phyloP scores from a whole-genome alignment of 306 rosid species.

The Cucumis sativus region Cucumber_9930_V3 NC_026655.2:2216501-2217000 shows the following conservation, averaged over 20 bases:
- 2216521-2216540: constrained; percentile 71
- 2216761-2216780: constrained; percentile 83
- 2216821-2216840: constrained; percentile 86
- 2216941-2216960: constrained; percentile 13
- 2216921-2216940: neutral
- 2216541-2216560: constrained; percentile 52
- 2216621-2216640: constrained; percentile 52
- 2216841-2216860: constrained; percentile 92
- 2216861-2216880: constrained; percentile 85
- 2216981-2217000: constrained; percentile 61
- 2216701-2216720: constrained; percentile 65
- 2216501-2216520: constrained; percentile 72
- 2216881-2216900: constrained; percentile 12
- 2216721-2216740: constrained; percentile 55
- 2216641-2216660: constrained; percentile 66
- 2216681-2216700: constrained; percentile 82
- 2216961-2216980: constrained; percentile 63
- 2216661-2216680: constrained; percentile 67
- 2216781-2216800: constrained; percentile 74
- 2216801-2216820: constrained; percentile 88
- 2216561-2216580: constrained; percentile 69
- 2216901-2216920: neutral
- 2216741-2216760: constrained; percentile 88
- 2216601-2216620: constrained; percentile 71
- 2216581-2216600: constrained; percentile 77